A percentile compares a stretch with the other conserved stretches of the same genome.
Evolutionary conservation across 805 yeast species (phyloP).

Genomic region (Cyberlindnera samutprakarnensis): DNA sequence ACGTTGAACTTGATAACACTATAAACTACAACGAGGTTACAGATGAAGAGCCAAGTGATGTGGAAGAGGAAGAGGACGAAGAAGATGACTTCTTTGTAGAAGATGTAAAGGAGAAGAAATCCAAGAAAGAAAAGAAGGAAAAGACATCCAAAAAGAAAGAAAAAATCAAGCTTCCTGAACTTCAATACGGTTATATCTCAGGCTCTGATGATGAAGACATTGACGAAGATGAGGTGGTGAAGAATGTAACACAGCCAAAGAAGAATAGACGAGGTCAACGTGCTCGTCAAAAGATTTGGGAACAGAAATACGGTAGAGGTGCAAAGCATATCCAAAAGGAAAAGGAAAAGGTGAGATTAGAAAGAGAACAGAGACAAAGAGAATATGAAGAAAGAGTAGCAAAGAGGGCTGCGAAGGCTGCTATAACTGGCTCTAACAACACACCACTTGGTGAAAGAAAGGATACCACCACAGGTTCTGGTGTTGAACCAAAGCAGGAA

Average conservation of each 20-base stretch:
- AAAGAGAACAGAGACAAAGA: conserved; percentile 48
- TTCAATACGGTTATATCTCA: conserved; percentile 76
- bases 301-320: conserved; percentile 68
- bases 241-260: conserved; percentile 46
- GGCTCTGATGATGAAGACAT: conserved; percentile 77
- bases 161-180: conserved; percentile 51
- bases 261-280: conserved; percentile 96
- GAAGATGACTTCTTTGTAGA: conserved; percentile 26
- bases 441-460: conserved; percentile 32
- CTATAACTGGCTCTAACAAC: conserved; percentile 31
- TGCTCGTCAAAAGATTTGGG: conserved; percentile 97
- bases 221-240: conserved; percentile 43
- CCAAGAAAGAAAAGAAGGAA: conserved; percentile 27
- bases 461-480: conserved; percentile 1
- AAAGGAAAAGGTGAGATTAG: conserved; percentile 42
- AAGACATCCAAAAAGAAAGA: conserved; percentile 20
- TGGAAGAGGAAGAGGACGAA: conserved; percentile 18
- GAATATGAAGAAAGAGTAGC: conserved; percentile 70
- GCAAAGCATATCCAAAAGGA: conserved; percentile 83
- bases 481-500: conserved; percentile 11
- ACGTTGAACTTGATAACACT: conserved; percentile 19
- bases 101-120: conserved; percentile 22
- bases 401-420: conserved; percentile 47
- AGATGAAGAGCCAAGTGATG: conserved; percentile 51
- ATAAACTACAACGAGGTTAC: conserved; percentile 47